Evolutionary conservation across 2,329 filamentous ascomycete genomes (phyloP), one percentile per base, ranked within the genome.

Genomic region (Emmonsia crescens): DNA sequence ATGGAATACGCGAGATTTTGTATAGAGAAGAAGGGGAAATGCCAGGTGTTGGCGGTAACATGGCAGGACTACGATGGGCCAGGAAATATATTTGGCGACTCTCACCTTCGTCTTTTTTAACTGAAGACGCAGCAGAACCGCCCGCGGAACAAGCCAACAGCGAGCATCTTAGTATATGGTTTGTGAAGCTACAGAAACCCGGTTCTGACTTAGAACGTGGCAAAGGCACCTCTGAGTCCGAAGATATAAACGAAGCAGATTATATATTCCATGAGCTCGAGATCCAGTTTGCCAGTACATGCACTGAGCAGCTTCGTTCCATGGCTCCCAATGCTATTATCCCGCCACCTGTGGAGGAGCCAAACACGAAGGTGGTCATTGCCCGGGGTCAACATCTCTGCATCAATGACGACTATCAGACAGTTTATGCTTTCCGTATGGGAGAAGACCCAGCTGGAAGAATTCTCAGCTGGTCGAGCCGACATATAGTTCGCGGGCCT

Each of bases 31-130:
- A 76, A 64, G 77, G 77, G 60, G 71, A 75, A 55, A 73, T 78
- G 64, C 71, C 72, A 16, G 63, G 61, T n/a, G 64, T 66, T 4
- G 61, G 68, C n/a, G 59, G 66, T n/a, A 69, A 66, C 0, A 66
- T 68, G 61, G 62, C 66, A 16, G 68, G 70, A 2, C 61, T 74
- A 29, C 70, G 66, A 49, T 75, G 71, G 72, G 72, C 72, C 8
- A 76, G 76, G 63, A 77, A 77, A 63, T 79, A 78, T 61, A 76
- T 78, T 56, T 79, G 77, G 77, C 72, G 75, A 1, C 59, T 76
- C 21, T 64, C 64, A 16, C 64, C 48, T 12, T 19, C 24, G 9
- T 14, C 59, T 14, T 38, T n/a, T 2, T 27, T 38, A 29, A 69
- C 2, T 59, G 64, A 29, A 36, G 60, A 52, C 19, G 40, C 61